These are phyloP conservation scores for Xylariaceae sp. DNA, from an alignment of 2,329 filamentous ascomycete genomes.

Conservation along the genomic window DNA sequence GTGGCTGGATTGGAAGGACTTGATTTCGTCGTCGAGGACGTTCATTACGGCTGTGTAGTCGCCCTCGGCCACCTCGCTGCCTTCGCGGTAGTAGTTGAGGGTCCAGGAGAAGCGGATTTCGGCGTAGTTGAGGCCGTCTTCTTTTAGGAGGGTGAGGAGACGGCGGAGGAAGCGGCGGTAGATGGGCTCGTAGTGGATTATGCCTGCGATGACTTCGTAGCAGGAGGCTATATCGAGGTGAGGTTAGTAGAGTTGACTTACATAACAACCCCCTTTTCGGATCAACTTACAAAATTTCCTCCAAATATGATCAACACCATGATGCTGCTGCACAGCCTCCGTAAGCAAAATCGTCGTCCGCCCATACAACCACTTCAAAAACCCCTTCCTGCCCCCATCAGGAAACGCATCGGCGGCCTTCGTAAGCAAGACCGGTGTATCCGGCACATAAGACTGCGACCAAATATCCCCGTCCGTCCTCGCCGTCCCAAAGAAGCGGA, in stretches of 20 bases:
- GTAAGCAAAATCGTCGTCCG: conserved; percentile 66
- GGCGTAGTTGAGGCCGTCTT: conserved; percentile 78
- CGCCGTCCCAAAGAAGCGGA: conserved; percentile 52
- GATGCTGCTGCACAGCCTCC: conserved; percentile 73
- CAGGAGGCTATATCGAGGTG: conserved; percentile 39
- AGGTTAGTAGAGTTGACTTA: conserved; percentile 3
- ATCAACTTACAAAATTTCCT: conserved; percentile 62
- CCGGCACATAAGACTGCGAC: conserved; percentile 56
- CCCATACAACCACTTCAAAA: conserved; percentile 70
- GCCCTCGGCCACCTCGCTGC: conserved; percentile 58
- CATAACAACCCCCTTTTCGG: not conserved
- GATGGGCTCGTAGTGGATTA: conserved; percentile 88
- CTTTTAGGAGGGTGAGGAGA: conserved; percentile 65
- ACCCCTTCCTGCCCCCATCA: conserved; percentile 62
- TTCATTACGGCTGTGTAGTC: conserved; percentile 66
- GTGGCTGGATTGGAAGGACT: conserved; percentile 65
- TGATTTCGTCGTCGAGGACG: conserved; percentile 71
- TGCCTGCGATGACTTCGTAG: conserved; percentile 66
- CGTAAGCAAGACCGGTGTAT: conserved; percentile 52
- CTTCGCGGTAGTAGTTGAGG: conserved; percentile 62
- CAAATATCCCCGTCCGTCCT: conserved; percentile 54
- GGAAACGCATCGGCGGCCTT: conserved; percentile 71
- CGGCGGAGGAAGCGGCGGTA: conserved; percentile 69
- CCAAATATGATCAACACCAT: conserved; percentile 82
- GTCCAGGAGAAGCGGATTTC: conserved; percentile 73